Evolutionary conservation across 2,329 filamentous ascomycete species (phyloP), one percentile per base, ranked within the genome.

Genomic region (Aureobasidium pullulans): DNA sequence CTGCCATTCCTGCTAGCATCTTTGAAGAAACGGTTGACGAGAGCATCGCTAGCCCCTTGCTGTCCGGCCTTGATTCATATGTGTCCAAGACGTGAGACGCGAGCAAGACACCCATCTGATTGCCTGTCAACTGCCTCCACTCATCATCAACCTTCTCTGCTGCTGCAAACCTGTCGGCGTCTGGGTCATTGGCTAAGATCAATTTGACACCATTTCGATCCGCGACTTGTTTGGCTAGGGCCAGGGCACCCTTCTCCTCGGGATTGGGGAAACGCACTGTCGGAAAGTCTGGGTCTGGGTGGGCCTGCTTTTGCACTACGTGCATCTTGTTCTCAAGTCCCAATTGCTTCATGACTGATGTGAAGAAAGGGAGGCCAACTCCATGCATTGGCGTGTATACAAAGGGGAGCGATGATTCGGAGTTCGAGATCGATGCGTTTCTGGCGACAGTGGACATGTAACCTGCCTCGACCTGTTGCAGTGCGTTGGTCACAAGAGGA

Each of bases 221-320:
- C 31, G 83, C 84, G 3, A 78, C 78, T 62, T 76, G 67, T 52
- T 84, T 82, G 1, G 84, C 81, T 36, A 85, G 73, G 65, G 85
- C 78, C 11, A 87, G 71, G 2, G 84, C 83, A 6, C 84, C 84
- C 60, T 79, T 79, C 66, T 87, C 84, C 67, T 87, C 84, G 0
- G 84, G 84, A 64, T 87, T 87, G 0, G 84, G 84, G 62, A 86
- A 86, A 29, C 78, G 77, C 13, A 86, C 82, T 0, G 84, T 86
- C 0, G 83, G 81, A 59, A 87, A 87, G 59, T 84, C 77, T 0
- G 84, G 82, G 65, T 87, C 77, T 6, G 84, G 83, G n/a, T 79
- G 66, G 36, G 78, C 76, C 69, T 85, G 82, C 4, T 71, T 72
- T 49, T 73, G 66, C 4, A 82, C 79, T 16, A 80, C 70, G 8